Evolutionary conservation across 1,139 yeast species (phyloP), one percentile per base, ranked within the genome.

Genomic region (Pneumocystis oryctolagi): DNA sequence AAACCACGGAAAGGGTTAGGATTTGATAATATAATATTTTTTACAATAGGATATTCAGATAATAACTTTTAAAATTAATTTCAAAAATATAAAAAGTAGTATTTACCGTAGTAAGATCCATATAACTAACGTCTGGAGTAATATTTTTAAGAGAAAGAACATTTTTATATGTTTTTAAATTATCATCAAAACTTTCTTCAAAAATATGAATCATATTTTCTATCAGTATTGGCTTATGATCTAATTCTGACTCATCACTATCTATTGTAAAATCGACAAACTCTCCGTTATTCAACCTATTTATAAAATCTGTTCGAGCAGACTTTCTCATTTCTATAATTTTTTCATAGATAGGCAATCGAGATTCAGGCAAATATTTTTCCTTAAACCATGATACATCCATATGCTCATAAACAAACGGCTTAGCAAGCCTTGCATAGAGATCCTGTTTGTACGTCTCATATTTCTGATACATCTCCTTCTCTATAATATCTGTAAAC

Each of bases 321-420:
- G 30, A 16, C 58, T 62, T 61, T 25, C 62, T 58, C 28, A 61
- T 61, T 4, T 47, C 63, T 2, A 37, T 20, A 6, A 60, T 28
- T 28, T 61, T 55, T 34, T 42, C 40, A 18, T 56, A 60, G 20
- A 47, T 47, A 25, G 31, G 30, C 4, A 8, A 9, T 25, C 55
- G 31, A 47, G n/a, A 47, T 25, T 47, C 55, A 9, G 55, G 55
- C 18, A 53, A 65, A 57, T 68, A 68, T n/a, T 62, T 42, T 42
- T 68, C 69, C 31, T 61, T 61, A 62, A 68, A 68, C 69, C 69
- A 68, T 16, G 66, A 62, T 34, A 62, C 66, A 40, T 63, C 61
- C 16, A 47, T 62, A 57, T 66, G 69, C 60, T 62, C 62, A 16
- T 61, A 62, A 31, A 67, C 68, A 60, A 66, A 68, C 0, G 64